These are phyloP conservation scores for Monilinia fructicola DNA, from an alignment of 2,329 filamentous ascomycete species.

Conservation along the genomic window DNA sequence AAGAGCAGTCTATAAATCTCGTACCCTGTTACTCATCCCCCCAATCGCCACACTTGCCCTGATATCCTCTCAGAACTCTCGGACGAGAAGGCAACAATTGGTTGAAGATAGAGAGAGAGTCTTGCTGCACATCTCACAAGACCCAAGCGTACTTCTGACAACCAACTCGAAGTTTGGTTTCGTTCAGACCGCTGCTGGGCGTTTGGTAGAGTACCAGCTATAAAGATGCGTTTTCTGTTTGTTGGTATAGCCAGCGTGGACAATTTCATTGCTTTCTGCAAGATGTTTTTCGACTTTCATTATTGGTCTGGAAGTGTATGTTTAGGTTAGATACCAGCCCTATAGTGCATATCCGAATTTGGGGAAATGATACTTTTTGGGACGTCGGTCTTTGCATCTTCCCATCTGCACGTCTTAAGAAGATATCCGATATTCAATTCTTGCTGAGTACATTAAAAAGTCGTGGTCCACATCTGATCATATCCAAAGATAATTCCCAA, in stretches of 20 bases:
- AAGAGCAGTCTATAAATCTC: not conserved
- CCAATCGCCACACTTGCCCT: not conserved
- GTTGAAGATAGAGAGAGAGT: not conserved
- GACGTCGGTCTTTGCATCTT: not conserved
- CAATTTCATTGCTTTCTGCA: not conserved
- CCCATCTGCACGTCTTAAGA: too few relatives aligned
- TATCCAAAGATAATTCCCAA: too few relatives aligned
- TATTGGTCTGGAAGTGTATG: not conserved
- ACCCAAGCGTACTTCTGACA: not conserved
- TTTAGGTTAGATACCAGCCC: too few relatives aligned
- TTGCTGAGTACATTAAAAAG: not conserved
- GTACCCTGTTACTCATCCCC: too few relatives aligned
- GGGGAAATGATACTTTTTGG: too few relatives aligned
- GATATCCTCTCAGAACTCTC: too few relatives aligned
- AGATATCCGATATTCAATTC: too few relatives aligned
- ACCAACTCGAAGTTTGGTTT: not conserved
- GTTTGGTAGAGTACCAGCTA: rapidly evolving
- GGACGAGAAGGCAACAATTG: not conserved
- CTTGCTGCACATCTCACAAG: not conserved
- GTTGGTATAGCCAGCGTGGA: not conserved
- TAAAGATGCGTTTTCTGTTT: not conserved
- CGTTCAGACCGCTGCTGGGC: too few relatives aligned
- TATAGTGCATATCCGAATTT: too few relatives aligned
- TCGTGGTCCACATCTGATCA: not conserved
- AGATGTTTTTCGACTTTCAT: not conserved